Base-by-base conservation (phyloP, 2,329 filamentous ascomycete species). In the Diaporthe sp. region DNA sequence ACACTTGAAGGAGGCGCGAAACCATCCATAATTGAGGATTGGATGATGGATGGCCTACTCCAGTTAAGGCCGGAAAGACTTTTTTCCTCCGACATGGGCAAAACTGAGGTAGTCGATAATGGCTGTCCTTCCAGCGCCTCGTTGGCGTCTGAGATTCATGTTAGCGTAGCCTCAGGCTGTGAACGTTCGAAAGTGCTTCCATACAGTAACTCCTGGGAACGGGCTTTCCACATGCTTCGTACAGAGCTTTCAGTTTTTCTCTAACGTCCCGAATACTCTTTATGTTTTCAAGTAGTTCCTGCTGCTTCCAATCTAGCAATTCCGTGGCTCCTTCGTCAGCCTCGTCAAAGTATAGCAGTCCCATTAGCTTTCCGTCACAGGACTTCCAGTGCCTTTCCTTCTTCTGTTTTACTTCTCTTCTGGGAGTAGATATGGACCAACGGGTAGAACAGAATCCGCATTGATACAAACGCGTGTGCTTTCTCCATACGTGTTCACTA, bases 401-500 rank as follows among this genome's bases (percentile, higher is more conserved):
- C 64, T 40, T 28, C 47, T 30, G 5, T 17, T 38, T 13, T n/a
- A 68, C 64, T 28, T 54, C 3, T 9, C 17, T 28, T 2, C 64
- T 45, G 12, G 64, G 22, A 13, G 4, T 13, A 2, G 64, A 38
- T 3, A 54, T 68, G 4, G n/a, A 54, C 64, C 64, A 68, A 4
- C 9, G 13, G 4, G 2, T 5, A 4, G 7, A 1, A 33, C 64
- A 68, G 28, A 54, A 68, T 0, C 33, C 33, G 9, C 64, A 68
- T n/a, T 33, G 64, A n/a, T 4, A 68, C 17, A 68, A 68, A 4
- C 47, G 33, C 28, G 64, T 54, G 4, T 68, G 64, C n/a, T 68
- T 68, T 15, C 64, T 22, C 64, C 64, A 68, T 13, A 68, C 35
- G n/a, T 68, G 64, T n/a, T 68, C 64, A 2, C 64, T 68, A 28